Base-by-base conservation (phyloP, 768 basidiomycete genomes). In the Lactifluus volemus region DNA sequence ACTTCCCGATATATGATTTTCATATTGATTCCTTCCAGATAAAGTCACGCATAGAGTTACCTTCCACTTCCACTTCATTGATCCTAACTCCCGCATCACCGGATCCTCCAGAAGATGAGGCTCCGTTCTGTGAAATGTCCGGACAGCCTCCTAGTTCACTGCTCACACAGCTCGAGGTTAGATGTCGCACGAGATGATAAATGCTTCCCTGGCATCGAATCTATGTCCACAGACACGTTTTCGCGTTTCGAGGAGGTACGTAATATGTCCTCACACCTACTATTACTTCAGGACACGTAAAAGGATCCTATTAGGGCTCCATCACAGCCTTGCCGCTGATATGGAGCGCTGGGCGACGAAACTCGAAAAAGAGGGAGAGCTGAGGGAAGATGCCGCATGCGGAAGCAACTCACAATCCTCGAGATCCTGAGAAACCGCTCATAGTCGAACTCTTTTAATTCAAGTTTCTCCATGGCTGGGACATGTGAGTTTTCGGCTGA, bases 101-200 rank as follows among this genome's bases (percentile, higher is more conserved):
- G 0, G 38, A 52, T 56, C n/a, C 17, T 21, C 17, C 44, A 11
- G 60, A 58, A 2, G 36, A 58, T 30, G 38, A 58, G 4, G 25
- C 47, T 9, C 47, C 52, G 17, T 49, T 58, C 25, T 63, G 61
- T n/a, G 52, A 52, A 21, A 54, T 63, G 61, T 10, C 38, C 4
- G 4, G 34, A 19, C 15, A n/a, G 12, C 6, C 38, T 7, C 25
- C 25, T 25, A 25, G n/a, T n/a, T n/a, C n/a, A 47, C 3, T 17
- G 30, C 54, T 60, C 8, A 61, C 48, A 3, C 1, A 9, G 14
- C 25, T 14, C n/a, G n/a, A 25, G 1, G 64, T 14, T 61, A 92
- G 90, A 67, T 93, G 90, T 74, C 79, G 77, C 36, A 42, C 79
- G 77, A 44, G 80, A 77, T 67, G 84, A 89, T 5, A 83, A 73